Evolutionary conservation across 768 basidiomycete species (phyloP), one percentile per base, ranked within the genome.

Genomic region (Mycena crocata): DNA sequence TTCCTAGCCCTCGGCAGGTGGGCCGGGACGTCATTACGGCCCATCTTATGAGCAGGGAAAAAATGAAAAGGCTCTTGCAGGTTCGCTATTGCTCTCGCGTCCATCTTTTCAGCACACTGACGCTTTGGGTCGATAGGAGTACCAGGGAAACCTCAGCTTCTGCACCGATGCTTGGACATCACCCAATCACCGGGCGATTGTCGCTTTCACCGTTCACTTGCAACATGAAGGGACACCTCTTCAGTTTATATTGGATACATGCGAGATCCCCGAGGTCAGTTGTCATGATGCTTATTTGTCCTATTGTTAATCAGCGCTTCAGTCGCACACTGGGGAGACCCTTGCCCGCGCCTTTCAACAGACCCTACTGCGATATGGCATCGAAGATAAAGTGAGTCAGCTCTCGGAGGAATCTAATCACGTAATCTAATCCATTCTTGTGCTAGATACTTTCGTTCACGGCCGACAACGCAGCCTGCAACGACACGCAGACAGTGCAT

Each of bases 151-250:
- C 1, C 42, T 83, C 2, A 80, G 66, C 55, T 80, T 82, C 58
- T 72, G 72, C 0, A 79, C 77, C 0, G 80, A 84, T 67, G 74
- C 74, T 0, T 84, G 81, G 82, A 80, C 78, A 0, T 80, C 77
- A 0, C 77, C 77, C 0, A 83, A 83, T 57, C 76, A 82, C 42
- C 52, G 70, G 5, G 78, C 76, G 0, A 80, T 72, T 37, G 61
- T 81, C 0, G 78, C 77, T 0, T 56, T 79, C 12, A 74, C 72
- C 0, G 78, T 79, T 1, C 81, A 84, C 48, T 69, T 81, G 23
- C 75, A 80, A 48, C 34, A 75, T 6, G 49, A 80, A 0, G 79
- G 81, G 0, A 50, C 64, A 10, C 77, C 75, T 0, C 42, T 80
- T 0, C 48, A 59, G 0, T 70, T 82, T 3, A 40, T 79, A 0